Percentiles rank a stretch among this genome's conserved stretches.
Conservation (phyloP, 2,329 filamentous ascomycete species). For the Phialophora macrospora region DNA sequence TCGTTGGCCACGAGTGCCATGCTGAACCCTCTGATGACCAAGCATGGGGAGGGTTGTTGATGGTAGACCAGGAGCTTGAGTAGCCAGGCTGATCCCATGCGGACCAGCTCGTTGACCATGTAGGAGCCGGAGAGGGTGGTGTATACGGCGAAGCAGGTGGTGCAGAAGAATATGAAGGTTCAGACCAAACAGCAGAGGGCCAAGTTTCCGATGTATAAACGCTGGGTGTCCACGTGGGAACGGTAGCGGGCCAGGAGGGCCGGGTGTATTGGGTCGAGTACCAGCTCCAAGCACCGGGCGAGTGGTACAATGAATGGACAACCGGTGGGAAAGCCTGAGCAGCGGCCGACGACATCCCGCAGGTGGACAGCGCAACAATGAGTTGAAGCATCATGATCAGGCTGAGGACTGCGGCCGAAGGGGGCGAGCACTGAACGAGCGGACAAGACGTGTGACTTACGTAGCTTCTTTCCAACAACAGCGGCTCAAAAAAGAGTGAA, state of each 20-base stretch:
- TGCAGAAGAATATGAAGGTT: no score
- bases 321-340: conserved; percentile 4
- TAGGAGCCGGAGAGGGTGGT: background rate
- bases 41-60: no score
- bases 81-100: no score
- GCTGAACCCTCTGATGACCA: no score
- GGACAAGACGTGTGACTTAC: conserved; percentile 5
- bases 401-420: background rate
- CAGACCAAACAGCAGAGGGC: conserved; percentile 7
- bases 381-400: conserved; percentile 5
- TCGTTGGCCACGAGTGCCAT: no score
- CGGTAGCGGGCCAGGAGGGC: conserved; percentile 4
- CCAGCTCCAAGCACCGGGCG: conserved; percentile 6
- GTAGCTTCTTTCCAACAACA: conserved; percentile 5
- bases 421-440: conserved; percentile 7
- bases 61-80: no score
- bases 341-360: conserved; percentile 3
- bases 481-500: conserved; percentile 6
- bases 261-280: background rate
- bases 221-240: background rate
- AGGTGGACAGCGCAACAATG: conserved; percentile 8
- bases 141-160: background rate
- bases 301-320: background rate
- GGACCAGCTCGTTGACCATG: no score
- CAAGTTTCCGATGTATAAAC: conserved; percentile 11